Evolutionary conservation across 805 yeast species (phyloP), one percentile per base, ranked within the genome.

Genomic region (Diddensiella caesifluorescens): DNA sequence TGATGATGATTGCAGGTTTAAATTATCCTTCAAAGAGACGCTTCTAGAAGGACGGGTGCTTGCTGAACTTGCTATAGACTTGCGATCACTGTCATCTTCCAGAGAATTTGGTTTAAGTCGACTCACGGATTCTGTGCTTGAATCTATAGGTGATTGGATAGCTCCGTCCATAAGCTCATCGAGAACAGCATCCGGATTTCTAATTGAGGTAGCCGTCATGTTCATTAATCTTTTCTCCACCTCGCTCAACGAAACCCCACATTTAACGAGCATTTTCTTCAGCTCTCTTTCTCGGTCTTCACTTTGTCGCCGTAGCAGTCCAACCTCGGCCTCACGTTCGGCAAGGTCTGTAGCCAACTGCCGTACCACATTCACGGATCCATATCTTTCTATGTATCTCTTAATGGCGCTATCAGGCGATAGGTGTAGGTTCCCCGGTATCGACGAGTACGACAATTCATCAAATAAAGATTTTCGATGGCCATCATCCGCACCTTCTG

Each of bases 331-430:
- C 40, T 74, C 78, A 26, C 74, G 62, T 26, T 61, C 57, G 1
- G 75, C 71, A 46, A 75, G 52, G 41, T 75, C 79, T 2, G 62
- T 47, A 0, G 77, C 70, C 15, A 75, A 54, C 48, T 73, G 79
- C 28, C 71, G 60, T 3, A 75, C 64, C 19, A 74, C 61, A 1
- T 50, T 51, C 5, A 59, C 49, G 1, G 61, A 58, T 3, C 71
- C 69, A 38, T 60, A 56, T 7, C 65, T 48, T 4, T 53, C 55
- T 1, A 65, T 49, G 19, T 62, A 44, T n/a, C 61, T 58, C 15
- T 58, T 54, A 12, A 67, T 54, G 6, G 59, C 53, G 9, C 41
- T 45, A 35, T 63, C 65, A 0, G 66, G 50, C 3, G 60, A 48
- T n/a, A 60, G 46, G 45, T 66, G 70, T 19, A 66, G 45, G 42